Evolutionary conservation across 2,329 filamentous ascomycete species (phyloP).

Genomic region (Byssochlamys sp.): DNA sequence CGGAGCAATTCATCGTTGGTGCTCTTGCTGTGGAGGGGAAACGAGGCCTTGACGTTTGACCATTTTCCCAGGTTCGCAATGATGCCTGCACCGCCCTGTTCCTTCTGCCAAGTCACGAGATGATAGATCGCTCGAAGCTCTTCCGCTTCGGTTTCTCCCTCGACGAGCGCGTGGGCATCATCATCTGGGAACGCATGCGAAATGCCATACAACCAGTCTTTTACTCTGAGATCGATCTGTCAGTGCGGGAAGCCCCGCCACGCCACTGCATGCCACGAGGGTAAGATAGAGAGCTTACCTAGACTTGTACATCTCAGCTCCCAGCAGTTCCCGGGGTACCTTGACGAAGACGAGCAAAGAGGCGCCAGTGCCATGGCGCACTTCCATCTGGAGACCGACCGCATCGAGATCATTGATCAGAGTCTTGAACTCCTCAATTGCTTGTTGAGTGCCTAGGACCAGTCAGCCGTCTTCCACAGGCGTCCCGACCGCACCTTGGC

Average conservation of each 20-base stretch:
- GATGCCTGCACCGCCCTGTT: constrained; percentile 70
- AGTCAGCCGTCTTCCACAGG: constrained; percentile 3
- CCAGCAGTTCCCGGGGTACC: constrained; percentile 66
- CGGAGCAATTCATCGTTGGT: constrained; percentile 70
- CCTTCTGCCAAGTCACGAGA: constrained; percentile 63
- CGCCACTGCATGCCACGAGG: too few species aligned
- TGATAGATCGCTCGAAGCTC: constrained; percentile 78
- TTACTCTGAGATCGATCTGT: constrained; percentile 49
- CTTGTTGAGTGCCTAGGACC: constrained; percentile 53
- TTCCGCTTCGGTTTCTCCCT: constrained; percentile 80
- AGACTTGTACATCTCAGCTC: constrained; percentile 72
- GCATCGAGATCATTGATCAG: constrained; percentile 65
- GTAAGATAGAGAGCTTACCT: constrained; percentile 37
- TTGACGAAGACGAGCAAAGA: constrained; percentile 76
- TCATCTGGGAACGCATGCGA: constrained; percentile 65
- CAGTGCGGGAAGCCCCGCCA: too few species aligned
- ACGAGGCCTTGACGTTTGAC: constrained; percentile 64
- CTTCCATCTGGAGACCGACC: constrained; percentile 79
- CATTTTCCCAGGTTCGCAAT: constrained; percentile 59
- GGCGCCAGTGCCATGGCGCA: constrained; percentile 65
- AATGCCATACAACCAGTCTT: constrained; percentile 89
- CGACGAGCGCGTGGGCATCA: constrained; percentile 60
- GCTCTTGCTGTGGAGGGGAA: constrained; percentile 66
- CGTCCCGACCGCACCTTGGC: neutral
- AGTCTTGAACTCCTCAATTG: constrained; percentile 67